Base-by-base conservation (phyloP, 352 stramenopile genomes). In the Thalassiosira pacifica region DNA sequence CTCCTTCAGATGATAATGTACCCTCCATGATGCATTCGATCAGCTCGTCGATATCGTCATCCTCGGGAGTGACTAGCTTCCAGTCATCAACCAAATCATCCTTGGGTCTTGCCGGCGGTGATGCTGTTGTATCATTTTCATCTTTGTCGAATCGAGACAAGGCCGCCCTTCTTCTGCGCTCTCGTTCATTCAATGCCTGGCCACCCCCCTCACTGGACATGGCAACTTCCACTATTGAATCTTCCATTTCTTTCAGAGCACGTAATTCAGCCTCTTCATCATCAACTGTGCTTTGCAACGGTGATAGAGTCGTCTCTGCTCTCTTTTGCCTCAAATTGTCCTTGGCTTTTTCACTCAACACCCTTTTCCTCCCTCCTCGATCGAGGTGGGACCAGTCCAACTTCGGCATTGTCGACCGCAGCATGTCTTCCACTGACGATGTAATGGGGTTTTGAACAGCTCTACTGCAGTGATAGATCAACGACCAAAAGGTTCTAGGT, bases 371-470 rank as follows among this genome's bases (percentile, higher is more conserved):
- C 22, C 81, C 86, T 53, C 88, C 79, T 55, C 88, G 79, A 57
- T 91, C 79, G 26, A 95, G 79, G 86, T 93, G 93, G 4, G 80
- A 85, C 91, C 91, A 95, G 72, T 94, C 83, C 32, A 93, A 69
- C 45, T 92, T 19, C 22, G 91, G 91, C 59, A 93, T 76, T 0
- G 90, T 63, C 22, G 34, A 31, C 65, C 83, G 75, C 19, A 91
- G 80, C 65, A 87, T 88, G 29, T 82, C 83, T 75, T 90, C 76
- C 3, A 93, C 76, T 6, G 76, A 66, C 42, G 19, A 22, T 37
- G 71, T 34, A 19, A 52, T 27, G 0, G 61, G 40, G 45, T 26
- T 45, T 10, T 0, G 13, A 13, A 57, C 24, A 53, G 10, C 31
- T 48, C 70, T 53, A 24, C 52, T 74, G 64, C 83, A 83, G 40